Evolutionary conservation across 306 rosid species (phyloP).

Genomic region (Rubus parviflorus): DNA sequence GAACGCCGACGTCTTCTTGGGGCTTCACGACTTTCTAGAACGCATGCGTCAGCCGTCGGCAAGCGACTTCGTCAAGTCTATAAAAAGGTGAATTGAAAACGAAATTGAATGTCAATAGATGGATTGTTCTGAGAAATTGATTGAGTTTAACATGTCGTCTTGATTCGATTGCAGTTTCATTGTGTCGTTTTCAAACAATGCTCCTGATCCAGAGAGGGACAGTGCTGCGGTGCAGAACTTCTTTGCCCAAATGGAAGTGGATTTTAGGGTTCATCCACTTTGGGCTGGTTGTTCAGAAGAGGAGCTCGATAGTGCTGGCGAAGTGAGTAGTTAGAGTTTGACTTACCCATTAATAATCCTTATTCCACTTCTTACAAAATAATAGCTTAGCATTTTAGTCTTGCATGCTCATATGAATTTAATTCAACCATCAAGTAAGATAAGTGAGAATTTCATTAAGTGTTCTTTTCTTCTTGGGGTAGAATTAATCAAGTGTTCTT

Average conservation of each 20-base stretch:
- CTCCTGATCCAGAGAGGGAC: constrained; percentile 88
- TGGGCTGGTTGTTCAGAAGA: constrained; percentile 96
- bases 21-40: constrained; percentile 88
- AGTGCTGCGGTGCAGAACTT: constrained; percentile 77
- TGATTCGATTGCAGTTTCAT: constrained; percentile 62
- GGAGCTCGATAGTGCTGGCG: constrained; percentile 96
- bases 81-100: constrained; percentile 57
- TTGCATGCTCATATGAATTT: background rate
- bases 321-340: constrained; percentile 53
- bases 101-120: background rate
- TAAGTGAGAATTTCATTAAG: background rate
- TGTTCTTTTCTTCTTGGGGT: background rate
- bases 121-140: background rate
- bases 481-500: too few species aligned
- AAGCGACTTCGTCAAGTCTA: constrained; percentile 90
- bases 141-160: background rate
- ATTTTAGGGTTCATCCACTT: constrained; percentile 92
- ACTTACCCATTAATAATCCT: background rate
- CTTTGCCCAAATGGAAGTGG: constrained; percentile 80
- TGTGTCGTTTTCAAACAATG: constrained; percentile 82
- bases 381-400: background rate
- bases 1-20: constrained; percentile 83
- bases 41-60: constrained; percentile 99
- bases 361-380: too few species aligned
- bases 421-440: background rate